Evolutionary conservation across 2,329 filamentous ascomycete species (phyloP).

Genomic region (Paecilomyces niveus): DNA sequence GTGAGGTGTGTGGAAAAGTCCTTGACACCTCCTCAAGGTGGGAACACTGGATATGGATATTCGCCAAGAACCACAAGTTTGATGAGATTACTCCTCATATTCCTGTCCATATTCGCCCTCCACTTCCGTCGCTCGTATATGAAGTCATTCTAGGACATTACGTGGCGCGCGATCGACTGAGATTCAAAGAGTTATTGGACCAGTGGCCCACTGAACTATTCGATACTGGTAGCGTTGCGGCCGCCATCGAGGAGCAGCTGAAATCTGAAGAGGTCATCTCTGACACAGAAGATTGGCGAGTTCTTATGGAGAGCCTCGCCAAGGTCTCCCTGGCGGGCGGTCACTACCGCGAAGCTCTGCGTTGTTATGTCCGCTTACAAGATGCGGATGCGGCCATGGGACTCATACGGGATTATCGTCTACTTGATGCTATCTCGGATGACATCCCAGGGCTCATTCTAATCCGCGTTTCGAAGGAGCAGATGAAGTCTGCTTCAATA

Average conservation of each 20-base stretch:
- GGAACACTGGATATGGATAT: slow-evolving; percentile 95
- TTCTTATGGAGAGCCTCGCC: slow-evolving; percentile 79
- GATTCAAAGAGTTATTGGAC: slow-evolving; percentile 72
- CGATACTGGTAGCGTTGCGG: slow-evolving; percentile 67
- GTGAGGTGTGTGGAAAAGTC: slow-evolving; percentile 73
- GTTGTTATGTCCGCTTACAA: slow-evolving; percentile 82
- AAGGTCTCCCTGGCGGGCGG: slow-evolving; percentile 77
- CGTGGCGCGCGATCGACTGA: slow-evolving; percentile 66
- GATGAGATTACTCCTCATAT: slow-evolving; percentile 85
- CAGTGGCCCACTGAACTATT: slow-evolving; percentile 81
- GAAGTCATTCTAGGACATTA: slow-evolving; percentile 88
- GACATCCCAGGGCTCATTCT: slow-evolving; percentile 86
- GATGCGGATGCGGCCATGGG: slow-evolving; percentile 85
- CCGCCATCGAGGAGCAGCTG: slow-evolving; percentile 74
- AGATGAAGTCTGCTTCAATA: slow-evolving; percentile 57
- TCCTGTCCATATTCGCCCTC: slow-evolving; percentile 69
- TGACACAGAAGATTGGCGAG: slow-evolving; percentile 79
- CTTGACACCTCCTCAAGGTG: slow-evolving; percentile 71
- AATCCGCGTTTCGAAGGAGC: slow-evolving; percentile 70
- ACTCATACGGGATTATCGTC: slow-evolving; percentile 77
- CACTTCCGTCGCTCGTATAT: slow-evolving; percentile 74
- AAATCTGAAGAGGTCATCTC: slow-evolving; percentile 67
- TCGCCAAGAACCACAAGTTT: slow-evolving; percentile 76
- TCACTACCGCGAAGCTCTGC: slow-evolving; percentile 74
- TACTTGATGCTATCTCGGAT: slow-evolving; percentile 82